Evolutionary conservation across 2,329 filamentous ascomycete genomes (phyloP), one percentile per base, ranked within the genome.

Genomic region (Orbilia brochopaga): DNA sequence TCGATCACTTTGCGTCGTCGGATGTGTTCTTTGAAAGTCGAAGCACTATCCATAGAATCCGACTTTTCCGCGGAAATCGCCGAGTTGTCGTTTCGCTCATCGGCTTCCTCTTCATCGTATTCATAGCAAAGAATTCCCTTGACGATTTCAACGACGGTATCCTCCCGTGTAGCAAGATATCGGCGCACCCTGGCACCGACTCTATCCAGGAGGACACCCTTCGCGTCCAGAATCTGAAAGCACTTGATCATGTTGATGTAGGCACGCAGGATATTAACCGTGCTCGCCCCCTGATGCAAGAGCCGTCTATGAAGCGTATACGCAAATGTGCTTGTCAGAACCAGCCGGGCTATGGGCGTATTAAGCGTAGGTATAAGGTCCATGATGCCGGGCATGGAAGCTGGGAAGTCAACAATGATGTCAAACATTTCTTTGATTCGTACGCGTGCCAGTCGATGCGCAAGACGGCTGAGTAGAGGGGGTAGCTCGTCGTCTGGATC

Each of bases 381-480:
- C 30, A 90, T 85, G 1, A 94, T 83, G 0, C 88, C 91, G 1
- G 88, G 87, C 61, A 84, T 83, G 74, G 88, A 91, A 37, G 83
- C 80, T 2, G 90, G 89, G 90, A 90, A 94, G 64, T 85, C 83
- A 65, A 90, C 83, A 51, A 92, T 87, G 77, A 93, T 92, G 76
- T 92, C 89, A 76, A 92, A 93, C 8, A 94, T 81, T 76, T 91
- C 87, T 6, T 84, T 82, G 51, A 89, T 90, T 48, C 90, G 85
- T 53, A 90, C 81, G 17, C 85, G 83, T 1, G 89, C 90, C 15
- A 93, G 83, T 24, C 69, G 61, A 50, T 88, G 85, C 1, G 63
- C 69, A 10, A 73, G 52, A 8, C 69, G 63, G 27, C 50, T 62
- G 15, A 73, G 30, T 8, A 63, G 57, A 2, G 69, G 69, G 2